Conservation (phyloP, 2,329 filamentous ascomycete genomes). For the Cadophora luteo-olivacea region DNA sequence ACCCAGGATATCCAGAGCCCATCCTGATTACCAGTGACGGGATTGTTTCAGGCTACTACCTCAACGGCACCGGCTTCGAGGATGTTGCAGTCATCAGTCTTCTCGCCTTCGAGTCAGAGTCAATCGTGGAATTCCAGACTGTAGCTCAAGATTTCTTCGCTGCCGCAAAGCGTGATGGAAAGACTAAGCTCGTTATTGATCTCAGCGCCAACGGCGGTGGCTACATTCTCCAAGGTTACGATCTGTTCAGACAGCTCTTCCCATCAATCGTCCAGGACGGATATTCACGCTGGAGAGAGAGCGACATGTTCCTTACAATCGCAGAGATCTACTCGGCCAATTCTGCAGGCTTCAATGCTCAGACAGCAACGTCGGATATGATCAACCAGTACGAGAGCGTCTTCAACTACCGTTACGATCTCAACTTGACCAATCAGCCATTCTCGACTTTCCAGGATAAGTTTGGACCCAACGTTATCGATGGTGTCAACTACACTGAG, state of each 20-base stretch:
- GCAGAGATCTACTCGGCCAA: constrained; percentile 34
- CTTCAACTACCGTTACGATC: constrained; percentile 41
- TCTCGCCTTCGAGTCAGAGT: constrained; percentile 38
- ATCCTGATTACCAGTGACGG: constrained; percentile 38
- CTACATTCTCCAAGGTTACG: constrained; percentile 52
- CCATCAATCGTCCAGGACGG: constrained; percentile 43
- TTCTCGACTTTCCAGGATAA: constrained; percentile 39
- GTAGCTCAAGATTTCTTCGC: constrained; percentile 50
- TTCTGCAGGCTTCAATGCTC: constrained; percentile 38
- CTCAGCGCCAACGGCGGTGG: constrained; percentile 67
- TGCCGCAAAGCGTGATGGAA: constrained; percentile 52
- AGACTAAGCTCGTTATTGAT: constrained; percentile 69
- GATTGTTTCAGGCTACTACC: constrained; percentile 42
- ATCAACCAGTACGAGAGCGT: constrained; percentile 36
- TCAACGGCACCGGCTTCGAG: constrained; percentile 39
- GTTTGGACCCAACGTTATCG: constrained; percentile 36
- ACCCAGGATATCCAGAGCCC: constrained; percentile 40
- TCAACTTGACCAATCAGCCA: constrained; percentile 37
- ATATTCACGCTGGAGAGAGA: constrained; percentile 38
- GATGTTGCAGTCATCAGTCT: constrained; percentile 43
- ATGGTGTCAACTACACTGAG: constrained; percentile 37
- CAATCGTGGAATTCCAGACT: constrained; percentile 39
- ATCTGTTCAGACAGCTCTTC: constrained; percentile 53
- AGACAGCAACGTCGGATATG: constrained; percentile 32
- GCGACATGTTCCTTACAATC: constrained; percentile 35